Conservation (phyloP, 2,329 filamentous ascomycete species). For the Monilinia vaccinii-corymbosi region DNA sequence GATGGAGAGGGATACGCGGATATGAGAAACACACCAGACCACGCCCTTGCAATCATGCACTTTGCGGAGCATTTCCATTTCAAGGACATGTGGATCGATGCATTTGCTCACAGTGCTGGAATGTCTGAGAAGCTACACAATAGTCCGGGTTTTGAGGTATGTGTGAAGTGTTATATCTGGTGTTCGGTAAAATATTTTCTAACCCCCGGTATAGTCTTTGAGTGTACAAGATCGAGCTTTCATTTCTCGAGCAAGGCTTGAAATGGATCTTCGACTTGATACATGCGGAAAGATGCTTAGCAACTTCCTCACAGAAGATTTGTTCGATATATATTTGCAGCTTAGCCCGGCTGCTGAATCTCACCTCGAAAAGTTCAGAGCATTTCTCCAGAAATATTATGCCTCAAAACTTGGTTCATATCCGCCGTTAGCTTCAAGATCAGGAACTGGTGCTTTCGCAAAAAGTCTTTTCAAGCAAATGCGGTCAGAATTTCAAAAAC, state of each 20-base stretch:
- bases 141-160: conserved; percentile 52
- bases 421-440: conserved; percentile 42
- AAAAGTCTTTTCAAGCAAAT: conserved; percentile 51
- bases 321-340: conserved; percentile 57
- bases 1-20: conserved; percentile 62
- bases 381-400: conserved; percentile 60
- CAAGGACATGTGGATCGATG: conserved; percentile 58
- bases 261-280: conserved; percentile 56
- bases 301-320: conserved; percentile 63
- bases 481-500: conserved; percentile 58
- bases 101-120: conserved; percentile 70
- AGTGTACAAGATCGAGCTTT: conserved; percentile 51
- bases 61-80: conserved; percentile 59
- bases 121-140: conserved; percentile 56
- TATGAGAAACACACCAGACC: conserved; percentile 54
- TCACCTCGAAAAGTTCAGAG: conserved; percentile 65
- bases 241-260: conserved; percentile 51
- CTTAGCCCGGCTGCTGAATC: conserved; percentile 49
- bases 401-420: conserved; percentile 60
- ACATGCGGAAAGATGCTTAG: conserved; percentile 49
- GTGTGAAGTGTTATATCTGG: conserved; percentile 22
- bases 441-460: conserved; percentile 39
- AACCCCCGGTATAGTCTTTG: conserved; percentile 33
- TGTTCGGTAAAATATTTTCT: not conserved
- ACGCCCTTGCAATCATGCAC: conserved; percentile 58